These are phyloP conservation scores for Trichoderma guizhouense DNA, from an alignment of 2,329 filamentous ascomycete genomes.

Conservation along the genomic window DNA sequence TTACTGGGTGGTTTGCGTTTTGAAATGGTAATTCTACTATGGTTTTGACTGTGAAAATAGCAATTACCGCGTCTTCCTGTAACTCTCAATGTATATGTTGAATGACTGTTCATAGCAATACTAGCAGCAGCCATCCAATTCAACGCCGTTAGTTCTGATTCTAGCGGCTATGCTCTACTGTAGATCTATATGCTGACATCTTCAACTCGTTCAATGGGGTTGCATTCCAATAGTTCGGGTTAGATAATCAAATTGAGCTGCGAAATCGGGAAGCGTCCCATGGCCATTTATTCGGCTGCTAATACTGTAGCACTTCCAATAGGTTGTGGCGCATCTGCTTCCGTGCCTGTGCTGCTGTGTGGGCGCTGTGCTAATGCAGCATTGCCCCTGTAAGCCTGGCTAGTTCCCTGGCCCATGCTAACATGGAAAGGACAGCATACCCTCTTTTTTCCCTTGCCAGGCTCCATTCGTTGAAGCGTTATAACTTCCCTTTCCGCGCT, in stretches of 20 bases:
- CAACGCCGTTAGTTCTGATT: background rate
- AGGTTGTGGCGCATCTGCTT: background rate
- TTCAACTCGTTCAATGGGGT: background rate
- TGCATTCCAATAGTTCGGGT: background rate
- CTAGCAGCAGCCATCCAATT: background rate
- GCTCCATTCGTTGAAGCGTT: background rate
- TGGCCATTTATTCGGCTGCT: background rate
- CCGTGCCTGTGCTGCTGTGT: background rate
- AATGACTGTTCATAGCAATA: too few species aligned
- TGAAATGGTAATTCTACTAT: background rate
- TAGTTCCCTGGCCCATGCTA: constrained; percentile 1
- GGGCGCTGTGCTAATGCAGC: background rate
- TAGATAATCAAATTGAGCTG: background rate
- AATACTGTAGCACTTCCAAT: background rate
- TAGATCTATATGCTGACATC: too few species aligned
- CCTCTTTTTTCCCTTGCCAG: constrained; percentile 1
- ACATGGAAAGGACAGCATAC: constrained; percentile 11
- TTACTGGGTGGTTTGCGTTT: background rate
- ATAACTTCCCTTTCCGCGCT: background rate
- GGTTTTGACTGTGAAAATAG: background rate
- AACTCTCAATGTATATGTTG: background rate
- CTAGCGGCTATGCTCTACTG: background rate
- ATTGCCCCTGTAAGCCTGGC: background rate
- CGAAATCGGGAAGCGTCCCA: background rate
- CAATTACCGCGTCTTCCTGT: background rate